Evolutionary conservation across 1,284 basidiomycete genomes (phyloP).

Genomic region (Papiliotrema nemorosa): DNA sequence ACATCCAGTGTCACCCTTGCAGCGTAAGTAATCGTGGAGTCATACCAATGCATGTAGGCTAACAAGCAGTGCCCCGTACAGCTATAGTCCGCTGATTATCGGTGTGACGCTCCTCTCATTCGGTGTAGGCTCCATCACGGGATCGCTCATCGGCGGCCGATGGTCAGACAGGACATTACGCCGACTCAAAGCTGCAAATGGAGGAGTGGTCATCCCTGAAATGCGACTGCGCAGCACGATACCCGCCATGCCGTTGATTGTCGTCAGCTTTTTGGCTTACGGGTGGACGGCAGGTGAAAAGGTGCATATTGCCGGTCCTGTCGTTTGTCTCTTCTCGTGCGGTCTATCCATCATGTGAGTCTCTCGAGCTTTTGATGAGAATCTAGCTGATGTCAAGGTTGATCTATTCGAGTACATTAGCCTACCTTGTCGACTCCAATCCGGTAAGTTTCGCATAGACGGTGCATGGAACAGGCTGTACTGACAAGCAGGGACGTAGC

Average conservation of each 20-base stretch:
- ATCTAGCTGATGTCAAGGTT: conserved; percentile 22
- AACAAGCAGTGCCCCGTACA: conserved; percentile 55
- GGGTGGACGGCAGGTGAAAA: conserved; percentile 71
- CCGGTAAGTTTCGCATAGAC: conserved; percentile 18
- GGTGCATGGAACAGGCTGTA: background rate
- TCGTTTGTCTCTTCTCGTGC: conserved; percentile 58
- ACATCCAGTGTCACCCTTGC: conserved; percentile 63
- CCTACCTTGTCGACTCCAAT: conserved; percentile 68
- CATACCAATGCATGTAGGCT: background rate
- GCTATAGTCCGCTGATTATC: conserved; percentile 65
- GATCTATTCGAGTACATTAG: conserved; percentile 45
- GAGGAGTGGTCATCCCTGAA: conserved; percentile 65
- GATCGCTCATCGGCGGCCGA: conserved; percentile 69
- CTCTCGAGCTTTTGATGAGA: background rate
- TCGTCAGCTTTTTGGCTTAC: conserved; percentile 60
- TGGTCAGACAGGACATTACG: conserved; percentile 67
- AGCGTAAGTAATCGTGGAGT: conserved; percentile 11
- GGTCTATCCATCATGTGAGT: conserved; percentile 72
- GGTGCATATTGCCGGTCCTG: conserved; percentile 58
- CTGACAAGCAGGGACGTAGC: conserved; percentile 27
- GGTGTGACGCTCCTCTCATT: conserved; percentile 72
- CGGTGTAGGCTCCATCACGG: conserved; percentile 65
- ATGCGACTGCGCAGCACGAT: conserved; percentile 68
- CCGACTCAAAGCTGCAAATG: conserved; percentile 59
- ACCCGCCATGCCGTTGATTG: conserved; percentile 44